A percentile compares a stretch with the other conserved stretches of the same genome.
Conservation (phyloP, 2,329 filamentous ascomycete genomes). For the Bimuria novae-zelandiae region DNA sequence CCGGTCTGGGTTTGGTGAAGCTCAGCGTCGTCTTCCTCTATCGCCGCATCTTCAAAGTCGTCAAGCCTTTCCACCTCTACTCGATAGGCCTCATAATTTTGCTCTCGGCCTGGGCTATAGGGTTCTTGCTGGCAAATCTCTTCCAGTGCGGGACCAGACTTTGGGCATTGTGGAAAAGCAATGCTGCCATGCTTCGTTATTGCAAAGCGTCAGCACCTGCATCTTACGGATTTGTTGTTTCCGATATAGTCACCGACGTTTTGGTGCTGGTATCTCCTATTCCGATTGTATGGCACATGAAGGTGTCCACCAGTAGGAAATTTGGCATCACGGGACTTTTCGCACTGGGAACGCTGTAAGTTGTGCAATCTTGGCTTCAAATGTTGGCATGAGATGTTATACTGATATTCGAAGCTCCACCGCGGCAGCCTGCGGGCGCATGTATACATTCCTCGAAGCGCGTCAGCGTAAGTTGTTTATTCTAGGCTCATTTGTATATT, state of each 20-base stretch:
- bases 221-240: constrained; percentile 6
- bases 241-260: constrained; percentile 6
- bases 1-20: constrained; percentile 5
- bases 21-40: constrained; percentile 8
- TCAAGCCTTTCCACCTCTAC: not conserved
- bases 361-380: not conserved
- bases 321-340: not conserved
- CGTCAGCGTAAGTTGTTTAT: not conserved
- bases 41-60: constrained; percentile 2
- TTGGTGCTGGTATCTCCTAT: constrained; percentile 6
- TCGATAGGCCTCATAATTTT: not conserved
- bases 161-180: not conserved
- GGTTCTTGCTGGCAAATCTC: constrained; percentile 3
- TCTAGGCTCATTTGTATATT: not conserved
- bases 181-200: not conserved
- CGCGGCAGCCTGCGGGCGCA: not conserved
- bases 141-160: constrained; percentile 1
- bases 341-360: constrained; percentile 6
- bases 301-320: not conserved
- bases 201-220: not conserved
- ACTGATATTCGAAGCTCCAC: constrained; percentile 3
- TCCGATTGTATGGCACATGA: constrained; percentile 7
- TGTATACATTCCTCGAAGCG: constrained; percentile 1
- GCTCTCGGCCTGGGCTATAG: not conserved
- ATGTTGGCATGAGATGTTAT: not conserved